Evolutionary conservation across 148 eudicot species (phyloP).

Genomic region (Spergularia bocconei): DNA sequence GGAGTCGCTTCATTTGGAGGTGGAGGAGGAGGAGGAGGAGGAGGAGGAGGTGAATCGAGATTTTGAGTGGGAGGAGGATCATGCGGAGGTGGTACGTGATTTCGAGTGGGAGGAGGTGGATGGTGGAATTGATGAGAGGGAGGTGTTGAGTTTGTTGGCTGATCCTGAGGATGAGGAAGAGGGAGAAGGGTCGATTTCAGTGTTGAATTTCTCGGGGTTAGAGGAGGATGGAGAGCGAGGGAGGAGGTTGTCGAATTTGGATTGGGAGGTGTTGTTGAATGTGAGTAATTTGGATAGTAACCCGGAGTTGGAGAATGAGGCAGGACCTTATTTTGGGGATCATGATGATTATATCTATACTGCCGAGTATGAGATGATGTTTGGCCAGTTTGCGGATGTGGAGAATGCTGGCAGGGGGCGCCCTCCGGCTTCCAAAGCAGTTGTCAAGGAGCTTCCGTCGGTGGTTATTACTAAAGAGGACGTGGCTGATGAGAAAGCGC

Average conservation of each 20-base stretch:
- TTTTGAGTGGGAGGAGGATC: slow-evolving; percentile 25
- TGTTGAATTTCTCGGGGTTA: slow-evolving; percentile 24
- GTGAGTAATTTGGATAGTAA: slow-evolving; percentile 30
- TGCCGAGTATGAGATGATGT: slow-evolving; percentile 49
- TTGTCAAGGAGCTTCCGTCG: slow-evolving; percentile 37
- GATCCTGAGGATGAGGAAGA: slow-evolving; percentile 31
- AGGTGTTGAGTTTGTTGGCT: slow-evolving; percentile 34
- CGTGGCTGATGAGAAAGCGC: slow-evolving; percentile 32
- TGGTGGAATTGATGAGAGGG: slow-evolving; percentile 45
- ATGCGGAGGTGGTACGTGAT: slow-evolving; percentile 34
- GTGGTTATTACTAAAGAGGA: slow-evolving; percentile 42
- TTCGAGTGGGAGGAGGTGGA: slow-evolving; percentile 76
- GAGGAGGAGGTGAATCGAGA: no score
- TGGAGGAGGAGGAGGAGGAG: slow-evolving; percentile 18
- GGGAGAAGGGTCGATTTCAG: slow-evolving; percentile 33
- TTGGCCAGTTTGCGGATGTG: slow-evolving; percentile 52
- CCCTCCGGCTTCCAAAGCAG: slow-evolving; percentile 55
- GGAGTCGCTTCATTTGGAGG: slow-evolving; percentile 48
- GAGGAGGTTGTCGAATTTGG: slow-evolving; percentile 28
- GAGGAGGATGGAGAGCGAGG: slow-evolving; percentile 35
- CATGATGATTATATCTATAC: slow-evolving; percentile 31
- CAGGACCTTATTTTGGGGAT: slow-evolving; percentile 26
- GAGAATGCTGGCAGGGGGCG: slow-evolving; percentile 35
- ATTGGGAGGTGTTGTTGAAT: slow-evolving; percentile 48
- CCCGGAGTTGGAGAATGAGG: slow-evolving; percentile 24